These are phyloP conservation scores for Umbelopsis isabellina DNA, from an alignment of 192 early-diverging fungal species.

Conservation along the genomic window DNA sequence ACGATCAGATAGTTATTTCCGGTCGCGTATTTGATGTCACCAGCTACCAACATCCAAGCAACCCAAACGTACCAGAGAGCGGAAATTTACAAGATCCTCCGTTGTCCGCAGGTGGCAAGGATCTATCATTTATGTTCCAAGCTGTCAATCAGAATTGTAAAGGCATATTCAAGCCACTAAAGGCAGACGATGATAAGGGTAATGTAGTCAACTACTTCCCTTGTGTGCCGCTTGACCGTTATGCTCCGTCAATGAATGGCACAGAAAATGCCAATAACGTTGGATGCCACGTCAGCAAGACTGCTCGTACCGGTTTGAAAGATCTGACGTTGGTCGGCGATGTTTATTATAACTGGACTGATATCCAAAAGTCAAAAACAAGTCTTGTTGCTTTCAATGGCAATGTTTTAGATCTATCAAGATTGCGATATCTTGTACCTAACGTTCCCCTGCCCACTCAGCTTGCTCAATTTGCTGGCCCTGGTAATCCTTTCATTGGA, in stretches of 20 bases:
- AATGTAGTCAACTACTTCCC: conserved; percentile 68
- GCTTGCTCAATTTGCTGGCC: conserved; percentile 44
- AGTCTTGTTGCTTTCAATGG: conserved; percentile 77
- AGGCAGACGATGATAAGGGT: conserved; percentile 40
- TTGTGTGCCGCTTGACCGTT: conserved; percentile 55
- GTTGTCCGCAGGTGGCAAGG: conserved; percentile 65
- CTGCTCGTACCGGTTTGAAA: conserved; percentile 47
- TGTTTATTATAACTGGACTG: conserved; percentile 69
- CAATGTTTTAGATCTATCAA: conserved; percentile 71
- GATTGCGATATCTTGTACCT: conserved; percentile 60
- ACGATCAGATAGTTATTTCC: conserved; percentile 59
- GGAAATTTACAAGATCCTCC: conserved; percentile 60
- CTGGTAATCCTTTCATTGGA: conserved; percentile 50
- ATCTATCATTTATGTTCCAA: conserved; percentile 81
- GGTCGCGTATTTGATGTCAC: conserved; percentile 68
- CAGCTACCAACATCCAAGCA: conserved; percentile 55
- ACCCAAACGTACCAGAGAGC: conserved; percentile 36
- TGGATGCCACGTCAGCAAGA: conserved; percentile 61
- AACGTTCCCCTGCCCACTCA: conserved; percentile 52
- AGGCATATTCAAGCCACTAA: conserved; percentile 48
- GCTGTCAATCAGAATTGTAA: conserved; percentile 71
- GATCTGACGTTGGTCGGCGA: conserved; percentile 61
- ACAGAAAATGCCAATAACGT: conserved; percentile 55
- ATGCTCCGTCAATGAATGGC: conserved; percentile 50
- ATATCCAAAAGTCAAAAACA: conserved; percentile 52